Conservation (phyloP, 352 stramenopile genomes). For the Thalassiosira pacifica region DNA sequence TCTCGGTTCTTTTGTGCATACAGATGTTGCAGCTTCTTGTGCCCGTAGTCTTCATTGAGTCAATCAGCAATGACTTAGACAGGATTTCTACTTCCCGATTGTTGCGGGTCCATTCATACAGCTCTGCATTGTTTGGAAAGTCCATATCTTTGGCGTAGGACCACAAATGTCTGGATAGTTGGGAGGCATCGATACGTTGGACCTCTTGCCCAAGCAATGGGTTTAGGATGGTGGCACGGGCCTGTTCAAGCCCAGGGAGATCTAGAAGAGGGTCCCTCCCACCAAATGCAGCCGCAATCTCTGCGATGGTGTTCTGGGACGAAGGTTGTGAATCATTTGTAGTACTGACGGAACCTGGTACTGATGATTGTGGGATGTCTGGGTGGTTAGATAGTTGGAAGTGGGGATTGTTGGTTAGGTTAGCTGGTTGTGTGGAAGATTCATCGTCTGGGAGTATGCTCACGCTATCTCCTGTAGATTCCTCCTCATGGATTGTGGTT, state of each 20-base stretch:
- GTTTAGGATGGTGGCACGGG: background rate
- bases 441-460: no score
- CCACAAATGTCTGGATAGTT: background rate
- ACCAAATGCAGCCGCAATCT: background rate
- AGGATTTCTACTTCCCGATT: background rate
- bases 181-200: background rate
- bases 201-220: background rate
- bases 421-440: no score
- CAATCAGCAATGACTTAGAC: background rate
- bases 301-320: background rate
- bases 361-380: no score
- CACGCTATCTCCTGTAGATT: no score
- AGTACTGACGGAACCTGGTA: no score
- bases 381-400: no score
- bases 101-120: background rate
- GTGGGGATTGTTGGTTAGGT: no score
- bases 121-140: background rate
- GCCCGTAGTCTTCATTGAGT: conserved; percentile 7
- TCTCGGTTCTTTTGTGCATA: conserved; percentile 8
- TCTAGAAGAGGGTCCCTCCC: background rate
- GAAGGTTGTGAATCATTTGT: no score
- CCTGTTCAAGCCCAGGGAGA: background rate
- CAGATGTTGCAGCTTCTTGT: conserved; percentile 13
- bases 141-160: background rate
- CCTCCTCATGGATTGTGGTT: no score